These are phyloP conservation scores for Auriculariales sp. DNA, from an alignment of 768 basidiomycete genomes.

Conservation along the genomic window DNA sequence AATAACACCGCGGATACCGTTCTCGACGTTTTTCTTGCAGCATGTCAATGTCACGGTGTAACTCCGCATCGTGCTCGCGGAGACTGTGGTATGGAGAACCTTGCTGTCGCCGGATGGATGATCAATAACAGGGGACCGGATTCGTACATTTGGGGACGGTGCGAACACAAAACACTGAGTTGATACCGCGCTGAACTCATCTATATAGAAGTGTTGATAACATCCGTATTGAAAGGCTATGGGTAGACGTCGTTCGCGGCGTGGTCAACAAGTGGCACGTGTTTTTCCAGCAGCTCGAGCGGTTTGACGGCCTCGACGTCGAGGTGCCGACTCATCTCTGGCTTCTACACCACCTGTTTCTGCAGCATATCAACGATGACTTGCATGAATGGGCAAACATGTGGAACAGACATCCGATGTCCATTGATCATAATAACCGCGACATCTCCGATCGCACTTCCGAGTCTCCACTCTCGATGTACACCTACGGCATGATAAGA, in stretches of 20 bases:
- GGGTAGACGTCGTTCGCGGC: constrained; percentile 4
- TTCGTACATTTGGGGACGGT: constrained; percentile 25
- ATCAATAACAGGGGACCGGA: constrained; percentile 7
- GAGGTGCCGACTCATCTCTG: constrained; percentile 3
- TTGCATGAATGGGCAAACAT: background rate
- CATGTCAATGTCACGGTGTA: constrained; percentile 13
- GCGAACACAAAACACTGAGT: background rate
- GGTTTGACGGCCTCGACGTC: constrained; percentile 1
- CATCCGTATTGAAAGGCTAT: constrained; percentile 7
- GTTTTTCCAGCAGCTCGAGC: constrained; percentile 6
- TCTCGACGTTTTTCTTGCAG: constrained; percentile 15
- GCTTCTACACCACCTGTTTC: constrained; percentile 7
- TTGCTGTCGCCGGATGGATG: constrained; percentile 16
- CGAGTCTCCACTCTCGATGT: no score
- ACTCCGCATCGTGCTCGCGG: constrained; percentile 18
- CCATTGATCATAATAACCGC: no score
- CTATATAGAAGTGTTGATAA: constrained; percentile 7
- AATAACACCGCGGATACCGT: constrained; percentile 28
- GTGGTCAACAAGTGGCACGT: constrained; percentile 4
- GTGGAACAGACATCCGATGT: constrained; percentile 6
- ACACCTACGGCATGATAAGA: no score
- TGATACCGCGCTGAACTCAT: background rate
- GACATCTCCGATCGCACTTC: no score
- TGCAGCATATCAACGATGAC: constrained; percentile 6
- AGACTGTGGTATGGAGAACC: constrained; percentile 26